Evolutionary conservation across 2,329 filamentous ascomycete species (phyloP), one percentile per base, ranked within the genome.

Genomic region (Exophiala alcalophila): DNA sequence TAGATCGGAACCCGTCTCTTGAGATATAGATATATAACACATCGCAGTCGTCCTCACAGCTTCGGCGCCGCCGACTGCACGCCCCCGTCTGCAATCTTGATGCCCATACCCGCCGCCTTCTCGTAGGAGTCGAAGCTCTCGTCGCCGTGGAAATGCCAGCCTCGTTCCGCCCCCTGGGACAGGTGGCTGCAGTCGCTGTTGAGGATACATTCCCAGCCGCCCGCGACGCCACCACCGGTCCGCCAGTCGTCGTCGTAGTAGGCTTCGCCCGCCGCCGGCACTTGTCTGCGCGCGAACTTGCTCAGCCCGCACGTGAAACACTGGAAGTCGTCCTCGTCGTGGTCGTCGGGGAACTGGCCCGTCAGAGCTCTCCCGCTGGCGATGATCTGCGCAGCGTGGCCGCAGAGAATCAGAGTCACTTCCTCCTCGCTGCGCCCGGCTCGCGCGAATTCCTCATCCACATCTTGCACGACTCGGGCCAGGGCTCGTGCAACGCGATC

Each of bases 101-200:
- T 53, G 45, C 60, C 64, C 61, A 10, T 59, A 53, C 4, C 59
- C 59, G n/a, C 58, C 59, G 32, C 27, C 4, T 46, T 24, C 26
- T 47, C 49, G 21, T 57, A 55, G 14, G 54, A 57, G 57, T 69
- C 63, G 50, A 71, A 71, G 20, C 62, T 63, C 55, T 71, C 68
- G 35, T 71, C 68, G 1, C 68, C 68, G 50, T 63, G 63, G 43
- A 71, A 71, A 49, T 71, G 68, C 68, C 91, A 97, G 61, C 89
- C 89, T 69, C 90, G 76, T 66, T 97, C 91, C 57, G 85, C 83
- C 5, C 91, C 91, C 40, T 77, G 76, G 40, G 73, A 79, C 54
- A 97, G 69, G 65, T 91, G 94, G 47, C 77, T 82, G 59, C 89
- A 95, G 62, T 95, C 87, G 11, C 88, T 88, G 67, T 95, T 91